Evolutionary conservation across 768 basidiomycete species (phyloP), one percentile per base, ranked within the genome.

Genomic region (Pisolithus marmoratus): DNA sequence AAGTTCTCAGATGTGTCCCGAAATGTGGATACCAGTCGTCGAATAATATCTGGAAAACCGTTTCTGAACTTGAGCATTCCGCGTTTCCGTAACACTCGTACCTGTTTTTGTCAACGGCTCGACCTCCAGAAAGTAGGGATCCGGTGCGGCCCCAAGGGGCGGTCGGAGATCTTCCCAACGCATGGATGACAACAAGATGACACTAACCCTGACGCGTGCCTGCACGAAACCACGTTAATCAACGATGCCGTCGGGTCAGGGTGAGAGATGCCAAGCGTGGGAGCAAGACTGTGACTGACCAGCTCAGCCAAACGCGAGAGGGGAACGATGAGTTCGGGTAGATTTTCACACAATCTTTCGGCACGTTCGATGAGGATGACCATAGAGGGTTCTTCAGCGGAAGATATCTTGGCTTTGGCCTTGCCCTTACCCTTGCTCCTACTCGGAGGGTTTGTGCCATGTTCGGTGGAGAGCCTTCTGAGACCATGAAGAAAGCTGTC

Each of bases 81-180:
- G 14, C 29, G 17, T 3, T 9, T 27, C 2, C 23, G 37, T 2
- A 22, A 27, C 7, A 54, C 20, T 63, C 74, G 19, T 54, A 82
- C 87, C 75, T 73, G 82, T 73, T 72, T 83, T 87, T 24, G 70
- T 68, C 0, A 74, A 72, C 4, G 78, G 72, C 1, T 72, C 66
- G 0, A 87, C 68, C 51, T 83, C 78, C 22, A 90, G 61, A 58
- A 79, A 81, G 59, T 81, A 88, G 0, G 90, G 90, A 58, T 89
- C 85, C 1, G 83, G 81, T 3, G 87, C 77, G 5, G 85, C 83
- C 8, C 85, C 87, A 1, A 84, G 64, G 0, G 81, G 65, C 2
- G 87, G 87, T n/a, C 80, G 77, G 45, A 89, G 76, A 53, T 87
- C 81, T 48, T 83, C 80, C 89, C 90, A 91, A 14, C 74, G 73